Evolutionary conservation across 495 filamentous ascomycete species (phyloP).

Genomic region (Neurospora terricola): DNA sequence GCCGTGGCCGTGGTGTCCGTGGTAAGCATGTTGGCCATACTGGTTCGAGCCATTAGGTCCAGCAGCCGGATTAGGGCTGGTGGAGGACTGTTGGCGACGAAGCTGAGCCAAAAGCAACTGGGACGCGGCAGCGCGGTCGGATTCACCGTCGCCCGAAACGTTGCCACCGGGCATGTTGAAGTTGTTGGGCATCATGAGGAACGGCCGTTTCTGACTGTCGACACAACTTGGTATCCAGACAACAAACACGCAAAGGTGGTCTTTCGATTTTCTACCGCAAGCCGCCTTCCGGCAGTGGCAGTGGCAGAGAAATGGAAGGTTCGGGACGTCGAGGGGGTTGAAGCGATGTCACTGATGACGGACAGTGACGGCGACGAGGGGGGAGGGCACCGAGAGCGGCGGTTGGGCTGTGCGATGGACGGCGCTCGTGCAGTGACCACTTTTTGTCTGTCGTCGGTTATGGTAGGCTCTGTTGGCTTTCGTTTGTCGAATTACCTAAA

Average conservation of each 20-base stretch:
- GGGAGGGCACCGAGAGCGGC: not conserved
- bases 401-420: not conserved
- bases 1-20: conserved; percentile 11
- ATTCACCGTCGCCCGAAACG: conserved; percentile 16
- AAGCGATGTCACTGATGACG: not conserved
- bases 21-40: conserved; percentile 22
- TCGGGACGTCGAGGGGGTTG: not conserved
- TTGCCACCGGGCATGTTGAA: conserved; percentile 26
- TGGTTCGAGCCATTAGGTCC: conserved; percentile 8
- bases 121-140: conserved; percentile 10
- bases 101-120: conserved; percentile 28
- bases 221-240: not conserved
- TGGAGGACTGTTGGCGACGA: conserved; percentile 21
- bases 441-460: not conserved
- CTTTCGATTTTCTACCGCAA: not conserved
- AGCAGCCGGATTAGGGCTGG: conserved; percentile 16
- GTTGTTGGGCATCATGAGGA: conserved; percentile 34
- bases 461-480: not conserved
- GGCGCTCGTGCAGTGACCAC: not conserved
- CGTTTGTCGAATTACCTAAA: not conserved
- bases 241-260: not conserved
- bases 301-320: not conserved
- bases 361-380: not conserved
- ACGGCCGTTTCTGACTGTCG: not conserved
- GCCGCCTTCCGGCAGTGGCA: not conserved